phyloP scores from a whole-genome alignment of 2,329 filamentous ascomycete species.

The Calonectria multiphialidica region DNA sequence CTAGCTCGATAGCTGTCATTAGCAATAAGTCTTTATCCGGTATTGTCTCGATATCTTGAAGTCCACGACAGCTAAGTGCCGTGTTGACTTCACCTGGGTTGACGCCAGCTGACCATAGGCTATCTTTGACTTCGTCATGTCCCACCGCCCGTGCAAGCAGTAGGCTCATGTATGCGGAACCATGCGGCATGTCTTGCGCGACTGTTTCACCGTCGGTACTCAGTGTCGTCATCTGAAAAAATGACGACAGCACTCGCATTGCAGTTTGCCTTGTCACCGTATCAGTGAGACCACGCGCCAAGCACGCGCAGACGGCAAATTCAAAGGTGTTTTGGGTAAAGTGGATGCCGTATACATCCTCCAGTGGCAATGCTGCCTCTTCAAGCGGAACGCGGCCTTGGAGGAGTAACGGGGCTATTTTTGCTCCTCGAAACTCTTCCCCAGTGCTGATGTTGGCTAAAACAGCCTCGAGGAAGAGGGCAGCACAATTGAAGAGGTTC shows the following conservation, averaged over 20 bases:
- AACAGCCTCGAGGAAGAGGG: slow-evolving; percentile 74
- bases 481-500: slow-evolving; percentile 74
- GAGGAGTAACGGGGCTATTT: slow-evolving; percentile 70
- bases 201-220: slow-evolving; percentile 29
- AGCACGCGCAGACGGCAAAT: slow-evolving; percentile 73
- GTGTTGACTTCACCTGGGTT: slow-evolving; percentile 53
- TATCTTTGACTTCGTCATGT: slow-evolving; percentile 72
- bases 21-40: slow-evolving; percentile 73
- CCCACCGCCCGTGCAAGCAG: slow-evolving; percentile 68
- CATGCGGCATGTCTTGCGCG: slow-evolving; percentile 37
- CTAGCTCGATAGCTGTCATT: slow-evolving; percentile 72
- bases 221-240: slow-evolving; percentile 59
- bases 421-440: slow-evolving; percentile 69
- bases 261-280: slow-evolving; percentile 69
- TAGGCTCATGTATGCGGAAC: slow-evolving; percentile 71
- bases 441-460: slow-evolving; percentile 73
- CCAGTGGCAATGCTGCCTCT: slow-evolving; percentile 71
- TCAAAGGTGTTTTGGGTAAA: slow-evolving; percentile 76
- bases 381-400: slow-evolving; percentile 72
- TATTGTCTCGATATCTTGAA: slow-evolving; percentile 56
- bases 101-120: slow-evolving; percentile 71
- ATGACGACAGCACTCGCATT: slow-evolving; percentile 71
- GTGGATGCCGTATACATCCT: slow-evolving; percentile 75
- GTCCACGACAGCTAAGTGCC: slow-evolving; percentile 38
- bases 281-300: slow-evolving; percentile 74